Percentiles rank a stretch among this genome's conserved stretches.
phyloP scores from a whole-genome alignment of 345 rosid genomes.

The Acer negundo region DNA sequence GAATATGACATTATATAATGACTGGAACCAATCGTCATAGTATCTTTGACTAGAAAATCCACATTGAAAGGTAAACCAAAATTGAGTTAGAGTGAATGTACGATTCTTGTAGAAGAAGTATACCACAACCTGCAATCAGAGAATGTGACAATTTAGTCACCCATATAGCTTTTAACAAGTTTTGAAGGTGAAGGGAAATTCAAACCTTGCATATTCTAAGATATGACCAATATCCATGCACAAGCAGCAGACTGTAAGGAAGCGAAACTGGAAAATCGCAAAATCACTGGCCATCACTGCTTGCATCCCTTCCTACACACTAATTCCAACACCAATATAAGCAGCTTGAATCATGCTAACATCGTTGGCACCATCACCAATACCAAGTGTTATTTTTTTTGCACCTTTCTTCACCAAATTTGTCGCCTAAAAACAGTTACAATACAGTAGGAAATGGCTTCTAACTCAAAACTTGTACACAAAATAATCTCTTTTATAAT shows the following conservation, averaged over 20 bases:
- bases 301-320: constrained; percentile 99
- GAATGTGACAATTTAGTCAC: constrained; percentile 11
- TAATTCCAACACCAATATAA: constrained; percentile 97
- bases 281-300: constrained; percentile 99
- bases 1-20: constrained; percentile 85
- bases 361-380: constrained; percentile 99
- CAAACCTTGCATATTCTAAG: constrained; percentile 96
- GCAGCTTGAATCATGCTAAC: constrained; percentile 99
- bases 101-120: constrained; percentile 99
- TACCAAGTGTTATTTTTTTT: constrained; percentile 89
- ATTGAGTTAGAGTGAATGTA: constrained; percentile 94
- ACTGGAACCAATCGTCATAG: constrained; percentile 99
- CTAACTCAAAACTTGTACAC: not conserved
- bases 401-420: constrained; percentile 96
- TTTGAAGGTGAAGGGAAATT: constrained; percentile 9
- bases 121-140: constrained; percentile 78
- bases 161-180: constrained; percentile 23
- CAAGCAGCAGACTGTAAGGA: constrained; percentile 90
- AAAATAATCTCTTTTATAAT: not conserved
- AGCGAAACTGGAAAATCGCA: constrained; percentile 97
- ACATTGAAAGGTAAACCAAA: constrained; percentile 98
- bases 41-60: constrained; percentile 99
- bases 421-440: constrained; percentile 64
- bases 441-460: not conserved
- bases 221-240: constrained; percentile 99